Conservation (phyloP, 2,329 filamentous ascomycete genomes). For the Macrophomina phaseolina region DNA sequence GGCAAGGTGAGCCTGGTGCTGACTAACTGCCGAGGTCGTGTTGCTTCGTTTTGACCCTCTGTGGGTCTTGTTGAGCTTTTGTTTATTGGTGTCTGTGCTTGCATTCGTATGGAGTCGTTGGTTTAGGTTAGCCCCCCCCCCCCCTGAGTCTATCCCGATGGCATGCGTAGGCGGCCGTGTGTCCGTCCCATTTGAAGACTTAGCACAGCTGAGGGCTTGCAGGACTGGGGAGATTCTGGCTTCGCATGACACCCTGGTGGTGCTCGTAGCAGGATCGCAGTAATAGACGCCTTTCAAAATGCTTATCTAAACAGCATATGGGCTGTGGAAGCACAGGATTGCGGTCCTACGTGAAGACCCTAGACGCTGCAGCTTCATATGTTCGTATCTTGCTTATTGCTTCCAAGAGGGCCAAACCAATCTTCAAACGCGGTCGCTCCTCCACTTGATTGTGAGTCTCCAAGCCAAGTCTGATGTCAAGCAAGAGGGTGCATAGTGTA, state of each 20-base stretch:
- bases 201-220: neutral
- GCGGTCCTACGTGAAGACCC: too few species aligned
- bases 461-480: too few species aligned
- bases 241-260: neutral
- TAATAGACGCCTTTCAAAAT: too few species aligned
- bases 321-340: too few species aligned
- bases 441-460: too few species aligned
- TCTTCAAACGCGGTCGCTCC: too few species aligned
- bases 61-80: neutral
- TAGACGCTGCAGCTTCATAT: too few species aligned
- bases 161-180: neutral
- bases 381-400: too few species aligned
- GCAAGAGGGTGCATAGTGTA: too few species aligned
- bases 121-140: conserved; percentile 11
- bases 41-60: neutral
- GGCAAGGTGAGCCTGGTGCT: conserved; percentile 35
- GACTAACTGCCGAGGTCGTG: neutral
- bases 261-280: too few species aligned
- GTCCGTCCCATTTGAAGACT: neutral
- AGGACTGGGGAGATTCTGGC: neutral
- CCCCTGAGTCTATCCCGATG: conserved; percentile 3
- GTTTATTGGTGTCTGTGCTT: conserved; percentile 17
- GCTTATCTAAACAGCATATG: too few species aligned
- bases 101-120: conserved; percentile 18
- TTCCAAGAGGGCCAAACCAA: too few species aligned